A percentile compares a stretch with the other conserved stretches of the same genome.
phyloP scores from a whole-genome alignment of 2,329 filamentous ascomycete genomes.

The Xylariomycetidae sp. region DNA sequence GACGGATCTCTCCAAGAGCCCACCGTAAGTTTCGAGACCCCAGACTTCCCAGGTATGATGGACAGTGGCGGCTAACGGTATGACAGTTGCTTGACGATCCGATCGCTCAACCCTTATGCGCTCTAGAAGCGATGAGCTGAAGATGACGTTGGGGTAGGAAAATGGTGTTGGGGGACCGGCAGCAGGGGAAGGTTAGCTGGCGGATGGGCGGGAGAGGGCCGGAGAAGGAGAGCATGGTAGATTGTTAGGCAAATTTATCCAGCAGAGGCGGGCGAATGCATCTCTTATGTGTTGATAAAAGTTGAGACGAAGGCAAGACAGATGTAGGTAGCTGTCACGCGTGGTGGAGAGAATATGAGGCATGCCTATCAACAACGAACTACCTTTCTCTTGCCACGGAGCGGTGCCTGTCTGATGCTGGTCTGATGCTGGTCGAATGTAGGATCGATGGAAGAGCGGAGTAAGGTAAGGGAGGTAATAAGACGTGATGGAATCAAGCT shows the following conservation, averaged over 20 bases:
- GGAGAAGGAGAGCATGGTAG: slow-evolving; percentile 18
- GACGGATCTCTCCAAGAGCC: slow-evolving; percentile 97
- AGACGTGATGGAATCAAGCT: too few relatives aligned
- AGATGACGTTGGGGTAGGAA: slow-evolving; percentile 5
- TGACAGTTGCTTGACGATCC: slow-evolving; percentile 58
- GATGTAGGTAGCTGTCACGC: slow-evolving; percentile 16
- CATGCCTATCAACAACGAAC: too few relatives aligned
- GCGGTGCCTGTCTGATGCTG: too few relatives aligned
- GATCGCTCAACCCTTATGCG: slow-evolving; percentile 61
- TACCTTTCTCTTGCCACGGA: too few relatives aligned
- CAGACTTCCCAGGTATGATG: slow-evolving; percentile 1
- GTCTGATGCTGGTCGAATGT: too few relatives aligned
- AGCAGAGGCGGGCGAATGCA: slow-evolving; percentile 13
- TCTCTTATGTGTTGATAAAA: slow-evolving; percentile 24
- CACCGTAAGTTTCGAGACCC: slow-evolving; percentile 69
- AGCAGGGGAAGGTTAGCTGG: slow-evolving; percentile 7
- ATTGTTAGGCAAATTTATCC: slow-evolving; percentile 17
- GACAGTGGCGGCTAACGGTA: slow-evolving; percentile 38
- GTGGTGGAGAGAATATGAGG: slow-evolving; percentile 1
- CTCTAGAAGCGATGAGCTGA: slow-evolving; percentile 16
- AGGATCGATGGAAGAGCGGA: too few relatives aligned
- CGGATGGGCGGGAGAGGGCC: too few relatives aligned
- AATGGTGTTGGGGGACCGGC: slow-evolving; percentile 4
- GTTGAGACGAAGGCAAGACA: slow-evolving; percentile 12
- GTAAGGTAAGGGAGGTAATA: too few relatives aligned